Evolutionary conservation across 441 rosid species (phyloP).

Genomic region (Adansonia rubrostipa): DNA sequence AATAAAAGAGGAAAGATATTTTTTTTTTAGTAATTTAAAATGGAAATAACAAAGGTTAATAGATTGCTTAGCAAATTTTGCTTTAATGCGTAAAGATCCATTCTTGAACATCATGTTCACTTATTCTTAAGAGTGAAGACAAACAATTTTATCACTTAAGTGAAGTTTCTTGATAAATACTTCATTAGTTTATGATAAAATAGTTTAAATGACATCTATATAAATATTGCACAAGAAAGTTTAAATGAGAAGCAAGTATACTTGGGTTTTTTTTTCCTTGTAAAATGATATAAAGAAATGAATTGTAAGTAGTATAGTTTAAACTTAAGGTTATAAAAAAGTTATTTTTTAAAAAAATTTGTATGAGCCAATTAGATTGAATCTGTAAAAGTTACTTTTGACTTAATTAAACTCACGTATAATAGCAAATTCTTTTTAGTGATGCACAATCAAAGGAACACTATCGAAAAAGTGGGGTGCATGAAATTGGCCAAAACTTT

Average conservation of each 20-base stretch:
- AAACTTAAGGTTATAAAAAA: too few species aligned
- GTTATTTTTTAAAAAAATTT: too few species aligned
- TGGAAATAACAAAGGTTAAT: background rate
- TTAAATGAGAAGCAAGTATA: background rate
- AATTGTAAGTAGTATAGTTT: too few species aligned
- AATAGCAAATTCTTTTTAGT: background rate
- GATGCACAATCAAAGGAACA: background rate
- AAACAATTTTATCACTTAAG: background rate
- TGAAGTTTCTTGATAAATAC: background rate
- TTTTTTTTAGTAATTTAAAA: too few species aligned
- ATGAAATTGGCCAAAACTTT: background rate
- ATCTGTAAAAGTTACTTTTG: background rate
- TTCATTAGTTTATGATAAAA: background rate
- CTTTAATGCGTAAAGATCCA: background rate
- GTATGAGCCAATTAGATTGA: too few species aligned
- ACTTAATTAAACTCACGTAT: background rate
- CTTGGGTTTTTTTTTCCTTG: background rate
- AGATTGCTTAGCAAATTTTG: too few species aligned
- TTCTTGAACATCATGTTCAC: background rate
- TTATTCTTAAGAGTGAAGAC: background rate
- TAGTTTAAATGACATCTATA: background rate
- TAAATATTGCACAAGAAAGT: background rate
- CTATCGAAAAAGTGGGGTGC: background rate
- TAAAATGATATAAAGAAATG: too few species aligned
- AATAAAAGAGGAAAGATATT: too few species aligned